Evolutionary conservation across 106 monocot species (phyloP), one percentile per base, ranked within the genome.

Genomic region (Dendrobium chrysotoxum): DNA sequence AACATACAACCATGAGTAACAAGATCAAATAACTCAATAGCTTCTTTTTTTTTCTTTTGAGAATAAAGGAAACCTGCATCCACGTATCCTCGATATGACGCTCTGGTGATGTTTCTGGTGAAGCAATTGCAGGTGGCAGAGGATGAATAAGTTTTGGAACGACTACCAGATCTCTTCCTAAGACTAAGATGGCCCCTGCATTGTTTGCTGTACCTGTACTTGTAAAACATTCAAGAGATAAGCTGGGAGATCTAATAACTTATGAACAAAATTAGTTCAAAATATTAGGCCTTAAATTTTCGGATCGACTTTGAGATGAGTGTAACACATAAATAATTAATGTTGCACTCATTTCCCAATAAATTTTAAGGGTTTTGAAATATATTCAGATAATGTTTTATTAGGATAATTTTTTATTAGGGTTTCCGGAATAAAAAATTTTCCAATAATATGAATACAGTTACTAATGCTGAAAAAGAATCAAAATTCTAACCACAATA

Each of bases 101-200:
- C 61, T 98, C 98, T 12, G 95, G 95, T 50, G 98, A 99, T 70
- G 89, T 80, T 86, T 99, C 98, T 28, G 92, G 92, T 26, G 93
- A 95, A 85, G 45, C 84, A 54, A 95, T 83, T 53, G 92, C 92
- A 65, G 98, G 98, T 2, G 95, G 98, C 77, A 99, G 86, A 78
- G 98, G 98, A 87, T 99, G 98, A 77, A 99, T 99, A 35, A 99
- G 98, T 78, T 99, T 99, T 26, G 98, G 98, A 42, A 99, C 98
- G 38, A 99, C 95, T 54, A 99, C 98, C 80, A 99, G 89, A 79
- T 99, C 98, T 90, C 98, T 99, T 35, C 98, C 98, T 89, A 99
- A 80, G 82, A 99, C 98, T 82, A 99, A 82, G 68, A 99, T 95
- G 40, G 98, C 98, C 16, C 98, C 98, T 26, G 98, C 98, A 88